Conservation (phyloP, 352 stramenopile genomes). For the Phytopythium chamaehyphon region DNA sequence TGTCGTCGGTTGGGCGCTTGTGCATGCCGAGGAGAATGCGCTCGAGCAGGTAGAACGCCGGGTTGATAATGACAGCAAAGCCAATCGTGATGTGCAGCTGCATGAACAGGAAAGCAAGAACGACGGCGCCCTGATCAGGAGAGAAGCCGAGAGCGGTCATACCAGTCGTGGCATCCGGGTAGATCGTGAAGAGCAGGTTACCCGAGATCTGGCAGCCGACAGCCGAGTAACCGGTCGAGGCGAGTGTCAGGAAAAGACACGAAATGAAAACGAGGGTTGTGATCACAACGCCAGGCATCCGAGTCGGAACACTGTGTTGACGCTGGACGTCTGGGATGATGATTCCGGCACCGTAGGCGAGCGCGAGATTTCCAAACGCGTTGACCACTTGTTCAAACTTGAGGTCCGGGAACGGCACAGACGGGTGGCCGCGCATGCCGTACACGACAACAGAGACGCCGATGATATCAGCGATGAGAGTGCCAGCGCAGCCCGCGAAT, state of each 20-base stretch:
- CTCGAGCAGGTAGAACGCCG: slow-evolving; percentile 28
- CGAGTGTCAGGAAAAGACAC: slow-evolving; percentile 25
- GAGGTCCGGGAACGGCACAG: slow-evolving; percentile 14
- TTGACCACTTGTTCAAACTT: slow-evolving; percentile 24
- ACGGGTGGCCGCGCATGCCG: slow-evolving; percentile 23
- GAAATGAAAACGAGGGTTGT: slow-evolving; percentile 25
- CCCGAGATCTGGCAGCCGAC: too few species aligned
- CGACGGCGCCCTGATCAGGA: slow-evolving; percentile 11
- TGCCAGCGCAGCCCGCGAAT: slow-evolving; percentile 35
- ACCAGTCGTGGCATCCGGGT: slow-evolving; percentile 34
- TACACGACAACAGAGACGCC: slow-evolving; percentile 17
- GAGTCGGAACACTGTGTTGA: too few species aligned
- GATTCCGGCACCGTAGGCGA: slow-evolving; percentile 32
- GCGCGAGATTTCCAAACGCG: slow-evolving; percentile 30
- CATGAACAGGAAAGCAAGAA: slow-evolving; percentile 27
- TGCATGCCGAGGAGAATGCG: slow-evolving; percentile 31
- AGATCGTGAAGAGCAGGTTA: too few species aligned
- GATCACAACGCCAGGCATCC: slow-evolving; percentile 31
- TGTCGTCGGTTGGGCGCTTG: slow-evolving; percentile 4
- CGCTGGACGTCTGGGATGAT: slow-evolving; percentile 32
- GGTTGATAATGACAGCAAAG: slow-evolving; percentile 25
- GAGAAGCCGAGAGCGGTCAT: slow-evolving; percentile 17
- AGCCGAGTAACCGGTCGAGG: too few species aligned
- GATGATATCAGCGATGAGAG: slow-evolving; percentile 31
- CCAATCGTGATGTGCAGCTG: slow-evolving; percentile 34